phyloP scores from a whole-genome alignment of 2,329 filamentous ascomycete genomes.

The Fusarium decemcellulare region DNA sequence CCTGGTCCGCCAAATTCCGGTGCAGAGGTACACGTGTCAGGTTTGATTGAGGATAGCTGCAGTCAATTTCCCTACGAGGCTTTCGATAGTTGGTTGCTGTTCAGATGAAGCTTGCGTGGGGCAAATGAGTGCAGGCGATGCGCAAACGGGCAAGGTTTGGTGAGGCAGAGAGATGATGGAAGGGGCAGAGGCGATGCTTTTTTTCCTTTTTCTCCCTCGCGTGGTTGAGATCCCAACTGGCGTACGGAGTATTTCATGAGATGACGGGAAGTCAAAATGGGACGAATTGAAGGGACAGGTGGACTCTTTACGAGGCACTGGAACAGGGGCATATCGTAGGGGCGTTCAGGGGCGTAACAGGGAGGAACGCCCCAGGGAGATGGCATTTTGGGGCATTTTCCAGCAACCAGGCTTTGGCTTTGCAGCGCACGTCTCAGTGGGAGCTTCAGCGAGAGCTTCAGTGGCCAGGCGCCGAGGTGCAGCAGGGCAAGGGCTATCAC shows the following conservation, averaged over 20 bases:
- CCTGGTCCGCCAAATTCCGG: constrained; percentile 13
- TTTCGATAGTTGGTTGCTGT: constrained; percentile 22
- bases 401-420: not conserved
- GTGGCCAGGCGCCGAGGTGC: not conserved
- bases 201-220: not conserved
- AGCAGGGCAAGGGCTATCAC: too few species aligned
- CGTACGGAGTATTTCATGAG: not conserved
- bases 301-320: not conserved
- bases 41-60: constrained; percentile 23
- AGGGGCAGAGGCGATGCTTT: constrained; percentile 8
- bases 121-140: not conserved
- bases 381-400: constrained; percentile 10
- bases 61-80: constrained; percentile 22
- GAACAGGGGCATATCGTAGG: not conserved
- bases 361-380: not conserved
- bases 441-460: not conserved
- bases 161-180: constrained; percentile 13
- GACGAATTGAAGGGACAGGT: constrained; percentile 4
- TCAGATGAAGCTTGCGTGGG: constrained; percentile 8
- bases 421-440: constrained; percentile 5
- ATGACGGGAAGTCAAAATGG: not conserved
- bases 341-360: constrained; percentile 11
- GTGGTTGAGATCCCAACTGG: constrained; percentile 3
- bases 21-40: constrained; percentile 25
- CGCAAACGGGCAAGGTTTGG: not conserved